phyloP scores from a whole-genome alignment of 2,329 filamentous ascomycete genomes.

The Blastomyces percursus region DNA sequence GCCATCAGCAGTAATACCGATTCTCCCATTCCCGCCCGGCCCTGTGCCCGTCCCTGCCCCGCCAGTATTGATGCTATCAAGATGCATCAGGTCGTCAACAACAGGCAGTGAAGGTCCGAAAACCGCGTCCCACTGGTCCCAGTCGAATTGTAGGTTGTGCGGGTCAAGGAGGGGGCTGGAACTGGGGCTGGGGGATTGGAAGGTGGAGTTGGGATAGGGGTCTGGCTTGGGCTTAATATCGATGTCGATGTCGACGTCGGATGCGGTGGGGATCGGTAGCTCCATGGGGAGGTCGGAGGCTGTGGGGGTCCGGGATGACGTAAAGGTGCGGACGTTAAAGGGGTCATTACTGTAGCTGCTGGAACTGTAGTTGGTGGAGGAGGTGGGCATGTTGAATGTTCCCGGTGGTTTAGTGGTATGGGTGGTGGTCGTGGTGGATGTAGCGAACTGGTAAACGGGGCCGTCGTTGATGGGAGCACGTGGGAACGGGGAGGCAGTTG shows the following conservation, averaged over 20 bases:
- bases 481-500: background rate
- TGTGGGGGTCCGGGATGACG: constrained; percentile 13
- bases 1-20: background rate
- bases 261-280: background rate
- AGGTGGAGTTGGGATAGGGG: constrained; percentile 7
- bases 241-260: background rate
- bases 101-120: constrained; percentile 38
- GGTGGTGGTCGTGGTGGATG: background rate
- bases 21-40: background rate
- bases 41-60: background rate
- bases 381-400: background rate
- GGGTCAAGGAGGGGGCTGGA: constrained; percentile 24
- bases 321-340: background rate
- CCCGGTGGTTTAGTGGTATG: background rate
- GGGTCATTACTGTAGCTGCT: background rate
- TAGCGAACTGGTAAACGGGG: background rate
- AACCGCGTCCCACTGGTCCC: constrained; percentile 41
- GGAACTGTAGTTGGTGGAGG: background rate
- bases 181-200: constrained; percentile 17
- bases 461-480: background rate
- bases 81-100: constrained; percentile 34
- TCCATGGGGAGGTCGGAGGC: background rate
- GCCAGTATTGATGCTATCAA: constrained; percentile 20
- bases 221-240: constrained; percentile 12
- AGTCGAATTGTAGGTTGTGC: constrained; percentile 37